Percentiles rank a stretch among this genome's conserved stretches.
Conservation (phyloP, 305 asterid genomes). For the Ilex paraguariensis region DNA sequence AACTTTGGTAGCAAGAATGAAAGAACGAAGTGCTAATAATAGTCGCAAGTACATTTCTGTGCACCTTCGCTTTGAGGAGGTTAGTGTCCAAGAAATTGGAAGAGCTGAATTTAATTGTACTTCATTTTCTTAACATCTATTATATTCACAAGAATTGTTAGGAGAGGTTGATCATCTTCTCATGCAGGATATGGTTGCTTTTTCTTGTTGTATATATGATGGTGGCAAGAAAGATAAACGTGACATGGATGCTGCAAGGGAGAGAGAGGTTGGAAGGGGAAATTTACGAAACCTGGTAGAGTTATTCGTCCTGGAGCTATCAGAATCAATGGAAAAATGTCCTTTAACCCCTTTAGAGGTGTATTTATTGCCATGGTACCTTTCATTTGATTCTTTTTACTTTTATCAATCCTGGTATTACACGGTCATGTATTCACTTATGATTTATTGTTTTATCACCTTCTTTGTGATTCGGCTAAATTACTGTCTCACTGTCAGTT, state of each 20-base stretch:
- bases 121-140: too few species aligned
- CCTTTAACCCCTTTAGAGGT: slow-evolving; percentile 98
- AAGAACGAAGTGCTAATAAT: slow-evolving; percentile 71
- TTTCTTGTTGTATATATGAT: slow-evolving; percentile 95
- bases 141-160: too few species aligned
- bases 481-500: too few species aligned
- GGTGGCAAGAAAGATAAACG: slow-evolving; percentile 76
- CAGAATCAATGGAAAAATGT: slow-evolving; percentile 89
- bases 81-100: slow-evolving; percentile 22
- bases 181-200: slow-evolving; percentile 86
- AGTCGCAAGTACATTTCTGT: slow-evolving; percentile 93
- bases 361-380: background rate
- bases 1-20: slow-evolving; percentile 82
- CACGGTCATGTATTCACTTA: too few species aligned
- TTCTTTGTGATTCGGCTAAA: too few species aligned
- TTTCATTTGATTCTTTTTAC: background rate
- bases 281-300: slow-evolving; percentile 90
- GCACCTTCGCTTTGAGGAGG: slow-evolving; percentile 99
- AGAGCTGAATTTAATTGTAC: background rate
- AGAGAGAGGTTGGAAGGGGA: slow-evolving; percentile 98
- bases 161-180: slow-evolving; percentile 4
- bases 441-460: too few species aligned
- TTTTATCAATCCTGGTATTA: background rate
- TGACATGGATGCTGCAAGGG: slow-evolving; percentile 99
- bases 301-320: slow-evolving; percentile 86